Conservation (phyloP, 2,329 filamentous ascomycete genomes). For the Clarireedia monteithiana region DNA sequence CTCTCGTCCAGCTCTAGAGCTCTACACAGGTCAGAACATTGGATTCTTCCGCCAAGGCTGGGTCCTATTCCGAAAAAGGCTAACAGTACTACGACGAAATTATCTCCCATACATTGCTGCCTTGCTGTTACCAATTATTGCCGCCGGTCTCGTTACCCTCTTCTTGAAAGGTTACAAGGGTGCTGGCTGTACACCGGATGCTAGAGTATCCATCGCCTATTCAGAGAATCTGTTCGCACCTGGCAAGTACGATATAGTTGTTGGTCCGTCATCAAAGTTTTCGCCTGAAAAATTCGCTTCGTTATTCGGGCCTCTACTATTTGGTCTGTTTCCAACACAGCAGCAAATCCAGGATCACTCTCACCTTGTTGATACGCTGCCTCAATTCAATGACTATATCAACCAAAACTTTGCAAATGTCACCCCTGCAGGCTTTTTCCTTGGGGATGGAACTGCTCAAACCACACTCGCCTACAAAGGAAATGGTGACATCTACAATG, state of each 20-base stretch:
- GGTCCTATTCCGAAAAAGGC: slow-evolving; percentile 71
- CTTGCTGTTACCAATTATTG: slow-evolving; percentile 69
- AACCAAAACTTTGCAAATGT: slow-evolving; percentile 55
- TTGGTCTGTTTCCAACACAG: slow-evolving; percentile 15
- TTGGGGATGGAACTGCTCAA: slow-evolving; percentile 50
- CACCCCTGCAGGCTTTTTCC: slow-evolving; percentile 72
- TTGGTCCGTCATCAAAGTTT: slow-evolving; percentile 39
- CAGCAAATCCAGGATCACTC: slow-evolving; percentile 14
- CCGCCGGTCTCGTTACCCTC: slow-evolving; percentile 70
- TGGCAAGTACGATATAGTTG: slow-evolving; percentile 25
- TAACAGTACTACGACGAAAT: slow-evolving; percentile 70
- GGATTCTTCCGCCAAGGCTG: slow-evolving; percentile 61
- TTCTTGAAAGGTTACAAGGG: slow-evolving; percentile 55
- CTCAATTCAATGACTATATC: slow-evolving; percentile 63
- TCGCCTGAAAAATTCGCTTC: slow-evolving; percentile 19
- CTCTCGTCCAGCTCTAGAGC: slow-evolving; percentile 35
- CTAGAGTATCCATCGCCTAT: slow-evolving; percentile 36
- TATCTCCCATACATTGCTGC: slow-evolving; percentile 69
- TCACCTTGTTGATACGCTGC: slow-evolving; percentile 48
- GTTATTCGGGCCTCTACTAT: slow-evolving; percentile 19
- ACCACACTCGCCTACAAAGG: slow-evolving; percentile 67
- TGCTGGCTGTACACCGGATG: slow-evolving; percentile 43
- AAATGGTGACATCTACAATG: slow-evolving; percentile 48
- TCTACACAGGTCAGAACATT: slow-evolving; percentile 62
- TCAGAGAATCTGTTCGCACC: slow-evolving; percentile 20